phyloP scores from a whole-genome alignment of 2,329 filamentous ascomycete species.

The Venturia asperata region DNA sequence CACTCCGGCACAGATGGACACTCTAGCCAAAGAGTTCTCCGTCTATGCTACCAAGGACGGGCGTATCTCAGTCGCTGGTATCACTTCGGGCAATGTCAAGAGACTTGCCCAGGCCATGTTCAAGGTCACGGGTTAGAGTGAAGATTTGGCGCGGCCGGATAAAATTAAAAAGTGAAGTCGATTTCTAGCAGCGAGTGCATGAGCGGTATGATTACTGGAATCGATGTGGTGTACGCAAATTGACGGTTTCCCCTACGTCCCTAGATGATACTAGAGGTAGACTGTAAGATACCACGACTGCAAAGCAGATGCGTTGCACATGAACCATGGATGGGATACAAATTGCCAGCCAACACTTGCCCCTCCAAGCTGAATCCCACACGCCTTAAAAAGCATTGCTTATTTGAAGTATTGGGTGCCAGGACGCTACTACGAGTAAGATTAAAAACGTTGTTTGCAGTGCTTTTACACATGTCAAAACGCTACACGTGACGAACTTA shows the following conservation, averaged over 20 bases:
- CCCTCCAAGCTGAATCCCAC: too few relatives aligned
- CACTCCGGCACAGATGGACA: constrained; percentile 83
- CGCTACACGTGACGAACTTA: too few relatives aligned
- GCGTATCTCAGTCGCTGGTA: constrained; percentile 78
- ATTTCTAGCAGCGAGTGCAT: neutral
- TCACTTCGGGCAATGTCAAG: constrained; percentile 71
- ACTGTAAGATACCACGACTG: neutral
- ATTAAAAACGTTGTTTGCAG: too few relatives aligned
- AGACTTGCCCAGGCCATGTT: constrained; percentile 77
- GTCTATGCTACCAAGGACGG: constrained; percentile 96
- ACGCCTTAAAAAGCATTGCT: too few relatives aligned
- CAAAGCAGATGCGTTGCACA: neutral
- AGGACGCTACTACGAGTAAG: too few relatives aligned
- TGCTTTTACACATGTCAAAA: too few relatives aligned
- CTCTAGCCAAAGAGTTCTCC: constrained; percentile 78
- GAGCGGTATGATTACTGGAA: neutral
- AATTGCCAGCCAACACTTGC: too few relatives aligned
- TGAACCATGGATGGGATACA: too few relatives aligned
- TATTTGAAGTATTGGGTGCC: too few relatives aligned
- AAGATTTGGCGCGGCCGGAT: neutral
- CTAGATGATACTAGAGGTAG: neutral
- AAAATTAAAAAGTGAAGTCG: neutral
- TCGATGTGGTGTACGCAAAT: neutral
- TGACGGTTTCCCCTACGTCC: neutral
- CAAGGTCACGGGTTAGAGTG: constrained; percentile 61